Base-by-base conservation (phyloP, 2,329 filamentous ascomycete species). In the Fusarium longipes region DNA sequence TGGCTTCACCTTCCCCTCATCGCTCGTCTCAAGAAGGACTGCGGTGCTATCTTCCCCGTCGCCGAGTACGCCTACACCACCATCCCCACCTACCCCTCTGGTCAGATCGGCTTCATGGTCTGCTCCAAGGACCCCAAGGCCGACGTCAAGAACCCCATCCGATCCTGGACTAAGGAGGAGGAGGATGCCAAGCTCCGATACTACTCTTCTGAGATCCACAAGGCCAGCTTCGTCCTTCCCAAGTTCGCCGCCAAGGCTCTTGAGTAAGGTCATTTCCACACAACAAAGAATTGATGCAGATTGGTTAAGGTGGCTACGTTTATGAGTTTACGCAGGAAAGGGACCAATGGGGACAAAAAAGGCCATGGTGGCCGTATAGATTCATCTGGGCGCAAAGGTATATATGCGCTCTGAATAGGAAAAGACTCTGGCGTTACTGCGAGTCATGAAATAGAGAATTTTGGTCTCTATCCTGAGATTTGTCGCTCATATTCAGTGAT, bases 71-170 rank as follows among this genome's bases (percentile, higher is more conserved):
- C 92, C 75, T 99, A 97, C 88, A 98, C 95, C 77, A 98, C 95
- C 76, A 99, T 99, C 81, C 96, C 96, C 62, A 99, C 96, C 78
- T 99, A 99, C 86, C 96, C 96, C 71, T 97, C 93, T 57, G 96
- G 96, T 79, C 96, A 99, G 86, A 99, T 99, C 77, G 96, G 96
- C 79, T 99, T 99, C 90, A 97, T 99, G 94, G 93, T 99, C 78
- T 98, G 96, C 90, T 92, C 87, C 90, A 98, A 99, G 89, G 95
- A 98, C 79, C 84, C 89, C 79, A 89, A 82, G 77, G 88, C 90
- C 80, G 87, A 99, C 82, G 87, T 98, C 78, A 93, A 87, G 81
- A 92, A 90, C 82, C 96, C 96, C 53, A 77, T 97, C 66, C 91
- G 96, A 77, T 85, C 82, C 74, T 97, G 93, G 91, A 85, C 88